Evolutionary conservation across 2,329 filamentous ascomycete genomes (phyloP), one percentile per base, ranked within the genome.

Genomic region (Arthrobotrys musiformis): DNA sequence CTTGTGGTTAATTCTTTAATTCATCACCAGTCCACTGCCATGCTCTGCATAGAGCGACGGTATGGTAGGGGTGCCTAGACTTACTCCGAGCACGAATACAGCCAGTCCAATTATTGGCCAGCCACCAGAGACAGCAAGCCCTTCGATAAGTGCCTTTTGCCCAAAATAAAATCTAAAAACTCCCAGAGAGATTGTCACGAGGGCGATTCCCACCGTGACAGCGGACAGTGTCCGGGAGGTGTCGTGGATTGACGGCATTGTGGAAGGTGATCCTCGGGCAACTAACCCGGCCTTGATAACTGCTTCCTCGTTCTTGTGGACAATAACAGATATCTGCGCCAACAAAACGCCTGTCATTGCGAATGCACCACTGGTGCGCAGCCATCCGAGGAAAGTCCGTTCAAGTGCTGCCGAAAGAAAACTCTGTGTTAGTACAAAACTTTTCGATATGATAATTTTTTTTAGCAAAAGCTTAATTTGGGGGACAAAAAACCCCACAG

Each of bases 321-420:
- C 73, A 8, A 77, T 77, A 19, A 77, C 66, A 1, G 73, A 64
- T 61, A 77, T 77, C 35, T 77, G 73, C 13, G 73, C 73, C 6
- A 77, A 44, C 11, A 77, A 24, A 15, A 70, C 73, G 5, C 66
- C 73, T 5, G 66, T 70, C 73, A 77, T 77, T 33, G 73, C 73
- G 17, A 77, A 77, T 4, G 73, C 73, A n/a, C 73, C 73, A 19
- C 73, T 77, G 8, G 73, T 77, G 11, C 73, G 66, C 4, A 77
- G 66, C 73, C 73, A 77, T 70, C 73, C 73, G 24, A 77, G 66
- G 42, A 77, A 77, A 22, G 73, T 77, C 15, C 73, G 40, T 48
- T 77, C 73, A 15, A 77, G 60, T 17, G 73, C 73, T 77, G n/a
- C 33, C 22, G 19, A 4, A 26, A 5, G 33, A 13, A 40, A 50